phyloP scores from a whole-genome alignment of 2,329 filamentous ascomycete genomes.

The Epichloe gansuensis region DNA sequence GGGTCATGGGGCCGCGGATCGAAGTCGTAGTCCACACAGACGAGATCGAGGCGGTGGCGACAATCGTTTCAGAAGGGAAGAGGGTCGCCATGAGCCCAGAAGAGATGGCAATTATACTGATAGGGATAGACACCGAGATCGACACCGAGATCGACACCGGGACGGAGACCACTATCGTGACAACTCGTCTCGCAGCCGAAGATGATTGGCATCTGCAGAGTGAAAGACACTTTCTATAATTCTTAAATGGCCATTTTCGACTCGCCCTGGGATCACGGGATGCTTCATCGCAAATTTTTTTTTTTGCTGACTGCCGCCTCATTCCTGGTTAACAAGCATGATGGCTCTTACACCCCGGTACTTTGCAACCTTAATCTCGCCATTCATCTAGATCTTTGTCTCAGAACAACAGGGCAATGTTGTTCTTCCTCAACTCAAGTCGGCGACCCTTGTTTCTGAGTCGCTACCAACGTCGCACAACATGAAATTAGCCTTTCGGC shows the following conservation, averaged over 20 bases:
- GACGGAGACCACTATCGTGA: conserved; percentile 3
- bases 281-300: neutral
- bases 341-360: too few species aligned
- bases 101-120: conserved; percentile 10
- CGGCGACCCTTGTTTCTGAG: neutral
- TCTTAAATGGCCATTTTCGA: neutral
- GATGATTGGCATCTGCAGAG: conserved; percentile 4
- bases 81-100: conserved; percentile 15
- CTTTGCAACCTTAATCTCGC: too few species aligned
- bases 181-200: conserved; percentile 8
- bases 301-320: too few species aligned
- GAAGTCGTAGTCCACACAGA: conserved; percentile 27
- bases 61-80: conserved; percentile 10
- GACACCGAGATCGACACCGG: conserved; percentile 5
- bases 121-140: conserved; percentile 6
- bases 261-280: neutral
- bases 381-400: neutral
- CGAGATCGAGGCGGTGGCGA: conserved; percentile 14
- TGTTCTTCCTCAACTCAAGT: neutral
- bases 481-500: neutral
- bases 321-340: too few species aligned
- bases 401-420: neutral
- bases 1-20: conserved; percentile 6
- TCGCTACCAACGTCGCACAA: neutral
- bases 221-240: neutral